A percentile compares a stretch with the other conserved stretches of the same genome.
Evolutionary conservation across 345 rosid genomes (phyloP).

Genomic region (Arabidopsis arenosa): DNA sequence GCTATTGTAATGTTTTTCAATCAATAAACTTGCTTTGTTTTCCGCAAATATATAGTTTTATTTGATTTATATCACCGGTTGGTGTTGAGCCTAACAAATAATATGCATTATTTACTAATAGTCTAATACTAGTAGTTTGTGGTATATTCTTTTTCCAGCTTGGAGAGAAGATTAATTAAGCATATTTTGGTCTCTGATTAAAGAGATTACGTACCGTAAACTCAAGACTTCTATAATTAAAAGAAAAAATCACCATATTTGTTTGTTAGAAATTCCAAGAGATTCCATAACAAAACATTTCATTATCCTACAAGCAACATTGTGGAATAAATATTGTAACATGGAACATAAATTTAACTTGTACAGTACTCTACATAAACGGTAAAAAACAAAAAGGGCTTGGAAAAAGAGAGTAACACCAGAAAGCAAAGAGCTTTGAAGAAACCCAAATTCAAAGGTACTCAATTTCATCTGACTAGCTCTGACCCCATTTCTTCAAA

Average conservation of each 20-base stretch:
- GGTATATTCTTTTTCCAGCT: slow-evolving; percentile 5
- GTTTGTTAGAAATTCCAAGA: not conserved
- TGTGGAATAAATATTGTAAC: slow-evolving; percentile 4
- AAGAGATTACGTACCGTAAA: slow-evolving; percentile 36
- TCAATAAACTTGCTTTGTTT: slow-evolving; percentile 12
- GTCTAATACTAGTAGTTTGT: not conserved
- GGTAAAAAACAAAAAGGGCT: not conserved
- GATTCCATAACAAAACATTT: slow-evolving; percentile 17
- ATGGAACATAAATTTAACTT: slow-evolving; percentile 21
- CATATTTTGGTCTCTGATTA: slow-evolving; percentile 5
- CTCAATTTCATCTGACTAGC: slow-evolving; percentile 37
- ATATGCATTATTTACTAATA: not conserved
- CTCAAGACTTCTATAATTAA: slow-evolving; percentile 25
- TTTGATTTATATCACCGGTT: not conserved
- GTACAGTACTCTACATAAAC: slow-evolving; percentile 11
- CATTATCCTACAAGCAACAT: slow-evolving; percentile 28
- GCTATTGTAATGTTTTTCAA: slow-evolving; percentile 29
- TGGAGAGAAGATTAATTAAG: not conserved
- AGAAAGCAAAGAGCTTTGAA: slow-evolving; percentile 22
- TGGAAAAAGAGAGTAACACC: slow-evolving; percentile 25
- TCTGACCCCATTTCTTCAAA: slow-evolving; percentile 35
- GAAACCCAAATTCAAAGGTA: slow-evolving; percentile 43
- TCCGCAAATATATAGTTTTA: slow-evolving; percentile 15
- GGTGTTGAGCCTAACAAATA: not conserved
- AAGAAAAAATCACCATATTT: not conserved